phyloP scores from a whole-genome alignment of 2,329 filamentous ascomycete species.

The Chaetothyriales sp. region DNA sequence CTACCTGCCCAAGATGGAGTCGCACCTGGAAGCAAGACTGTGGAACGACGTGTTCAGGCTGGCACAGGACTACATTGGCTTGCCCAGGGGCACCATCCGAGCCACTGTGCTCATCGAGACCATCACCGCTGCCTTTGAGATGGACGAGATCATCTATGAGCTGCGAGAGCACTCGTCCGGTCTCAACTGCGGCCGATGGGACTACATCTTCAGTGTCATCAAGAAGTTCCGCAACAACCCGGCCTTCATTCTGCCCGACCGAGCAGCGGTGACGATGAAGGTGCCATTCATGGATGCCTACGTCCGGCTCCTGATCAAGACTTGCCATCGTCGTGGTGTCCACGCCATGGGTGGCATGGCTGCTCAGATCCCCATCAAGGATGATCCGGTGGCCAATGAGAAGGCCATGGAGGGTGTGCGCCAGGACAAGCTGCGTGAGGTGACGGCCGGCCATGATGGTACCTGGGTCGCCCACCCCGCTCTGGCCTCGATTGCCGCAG shows the following conservation, averaged over 20 bases:
- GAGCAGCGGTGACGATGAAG: slow-evolving; percentile 87
- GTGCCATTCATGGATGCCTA: slow-evolving; percentile 97
- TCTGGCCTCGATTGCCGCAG: slow-evolving; percentile 70
- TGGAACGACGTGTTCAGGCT: slow-evolving; percentile 99
- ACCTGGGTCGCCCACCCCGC: slow-evolving; percentile 97
- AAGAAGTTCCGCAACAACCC: slow-evolving; percentile 97
- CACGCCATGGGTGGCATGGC: slow-evolving; percentile 99
- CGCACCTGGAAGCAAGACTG: slow-evolving; percentile 84
- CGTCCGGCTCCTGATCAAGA: slow-evolving; percentile 93
- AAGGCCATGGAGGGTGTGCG: slow-evolving; percentile 85
- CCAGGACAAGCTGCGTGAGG: slow-evolving; percentile 91
- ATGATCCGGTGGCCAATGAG: slow-evolving; percentile 79
- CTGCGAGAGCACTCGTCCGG: slow-evolving; percentile 90
- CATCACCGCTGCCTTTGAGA: slow-evolving; percentile 93
- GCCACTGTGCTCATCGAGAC: slow-evolving; percentile 96
- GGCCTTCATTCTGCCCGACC: slow-evolving; percentile 84
- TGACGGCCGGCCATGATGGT: slow-evolving; percentile 83
- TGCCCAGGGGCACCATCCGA: slow-evolving; percentile 81
- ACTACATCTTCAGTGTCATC: slow-evolving; percentile 99
- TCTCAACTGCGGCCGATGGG: slow-evolving; percentile 96
- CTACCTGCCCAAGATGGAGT: slow-evolving; percentile 97
- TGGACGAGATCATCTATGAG: slow-evolving; percentile 99
- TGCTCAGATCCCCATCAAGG: slow-evolving; percentile 96
- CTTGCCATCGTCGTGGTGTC: slow-evolving; percentile 90
- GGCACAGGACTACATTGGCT: slow-evolving; percentile 79